Evolutionary conservation across 2,329 filamentous ascomycete genomes (phyloP).

Genomic region (Penicillium palitans): DNA sequence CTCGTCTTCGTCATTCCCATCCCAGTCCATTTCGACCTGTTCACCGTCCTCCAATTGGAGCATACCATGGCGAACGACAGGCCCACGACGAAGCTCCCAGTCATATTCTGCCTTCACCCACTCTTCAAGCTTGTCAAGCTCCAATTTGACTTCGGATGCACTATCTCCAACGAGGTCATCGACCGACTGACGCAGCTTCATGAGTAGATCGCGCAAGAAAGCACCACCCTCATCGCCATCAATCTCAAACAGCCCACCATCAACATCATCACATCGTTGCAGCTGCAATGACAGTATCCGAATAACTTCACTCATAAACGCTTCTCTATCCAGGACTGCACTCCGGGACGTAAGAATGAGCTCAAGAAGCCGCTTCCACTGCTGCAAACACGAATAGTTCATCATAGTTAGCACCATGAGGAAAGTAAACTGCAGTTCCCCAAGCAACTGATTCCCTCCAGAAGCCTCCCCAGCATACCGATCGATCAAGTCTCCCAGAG

Average conservation of each 20-base stretch:
- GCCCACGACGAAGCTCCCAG: conserved; percentile 57
- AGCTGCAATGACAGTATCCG: conserved; percentile 55
- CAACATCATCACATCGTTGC: conserved; percentile 57
- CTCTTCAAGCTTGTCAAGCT: conserved; percentile 56
- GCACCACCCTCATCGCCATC: conserved; percentile 52
- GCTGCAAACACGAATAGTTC: conserved; percentile 66
- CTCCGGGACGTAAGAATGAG: conserved; percentile 58
- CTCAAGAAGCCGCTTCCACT: conserved; percentile 62
- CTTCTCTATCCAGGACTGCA: conserved; percentile 51
- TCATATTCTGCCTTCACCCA: conserved; percentile 57
- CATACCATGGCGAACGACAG: conserved; percentile 58
- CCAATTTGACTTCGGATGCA: conserved; percentile 49
- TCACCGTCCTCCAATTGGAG: conserved; percentile 65
- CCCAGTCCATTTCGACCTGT: conserved; percentile 59
- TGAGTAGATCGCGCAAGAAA: conserved; percentile 55
- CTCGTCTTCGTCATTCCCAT: conserved; percentile 63
- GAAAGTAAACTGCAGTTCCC: conserved; percentile 64
- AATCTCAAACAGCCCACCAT: conserved; percentile 63
- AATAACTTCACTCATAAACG: conserved; percentile 55
- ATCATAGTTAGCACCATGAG: conserved; percentile 63
- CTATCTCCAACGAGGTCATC: conserved; percentile 45
- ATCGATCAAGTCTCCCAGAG: conserved; percentile 54
- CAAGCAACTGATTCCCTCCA: conserved; percentile 49
- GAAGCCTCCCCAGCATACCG: conserved; percentile 26
- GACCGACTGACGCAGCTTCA: conserved; percentile 53